Evolutionary conservation across 1,284 basidiomycete species (phyloP), one percentile per base, ranked within the genome.

Genomic region (Tilletia setariae): DNA sequence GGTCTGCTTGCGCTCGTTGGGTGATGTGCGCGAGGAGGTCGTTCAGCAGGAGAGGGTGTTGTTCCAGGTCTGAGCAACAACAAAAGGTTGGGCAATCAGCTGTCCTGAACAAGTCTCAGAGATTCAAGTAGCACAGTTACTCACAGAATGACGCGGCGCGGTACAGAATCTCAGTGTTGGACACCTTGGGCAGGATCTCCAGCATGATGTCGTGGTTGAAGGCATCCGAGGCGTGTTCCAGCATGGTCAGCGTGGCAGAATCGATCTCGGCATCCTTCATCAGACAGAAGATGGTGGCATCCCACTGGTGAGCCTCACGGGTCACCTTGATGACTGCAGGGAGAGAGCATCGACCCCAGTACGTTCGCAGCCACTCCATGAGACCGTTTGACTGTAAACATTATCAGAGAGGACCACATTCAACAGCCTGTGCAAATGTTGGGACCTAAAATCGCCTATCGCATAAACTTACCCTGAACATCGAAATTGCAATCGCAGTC

Each of bases 81-180:
- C 92, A 2, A 89, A 89, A 70, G 93, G 85, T 23, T 91, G 88
- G 70, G 78, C 68, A 28, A 21, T 49, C 32, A 16, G 23, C 63
- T 21, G 11, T 30, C 56, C 66, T 59, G 9, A 73, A 68, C 62
- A 68, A 67, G 42, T 72, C 47, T 19, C 46, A 49, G 25, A 66
- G 42, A 32, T 81, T 73, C 67, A 82, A 81, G 75, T 83, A 83
- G 23, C 76, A 40, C 35, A 53, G 28, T n/a, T n/a, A 53, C 51
- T 53, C 51, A 53, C 51, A 82, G 66, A 85, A 83, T 25, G 83
- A 83, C 30, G 78, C 65, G 42, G 75, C 78, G 80, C 93, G 92
- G 86, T 94, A 94, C 84, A 94, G 94, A 89, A 99, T 98, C 85
- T 99, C 96, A 72, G 98, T 89, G 82, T 99, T 99, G 61, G 96